Evolutionary conservation across 169 alveolate genomes (phyloP).

Genomic region (Plasmodium yoelii): DNA sequence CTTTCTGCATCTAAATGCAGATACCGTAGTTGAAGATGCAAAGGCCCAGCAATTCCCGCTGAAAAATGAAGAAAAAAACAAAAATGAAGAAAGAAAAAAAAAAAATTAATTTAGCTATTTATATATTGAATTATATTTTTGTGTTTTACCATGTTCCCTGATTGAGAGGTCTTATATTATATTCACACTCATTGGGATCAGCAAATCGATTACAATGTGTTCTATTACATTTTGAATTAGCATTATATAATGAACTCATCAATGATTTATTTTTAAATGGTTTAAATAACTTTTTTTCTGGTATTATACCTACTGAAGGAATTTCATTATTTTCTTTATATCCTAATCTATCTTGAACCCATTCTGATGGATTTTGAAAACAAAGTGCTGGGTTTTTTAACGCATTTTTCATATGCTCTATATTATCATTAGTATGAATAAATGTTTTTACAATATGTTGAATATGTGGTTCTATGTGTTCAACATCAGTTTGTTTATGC

Average conservation of each 20-base stretch:
- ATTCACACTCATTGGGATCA: conserved; percentile 57
- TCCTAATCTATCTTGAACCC: conserved; percentile 62
- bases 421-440: conserved; percentile 25
- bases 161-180: conserved; percentile 48
- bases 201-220: conserved; percentile 42
- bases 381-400: conserved; percentile 62
- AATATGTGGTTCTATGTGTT: conserved; percentile 32
- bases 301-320: conserved; percentile 59
- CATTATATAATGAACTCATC: conserved; percentile 32
- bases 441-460: conserved; percentile 14
- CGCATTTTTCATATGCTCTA: conserved; percentile 39
- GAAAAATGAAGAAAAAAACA: not conserved
- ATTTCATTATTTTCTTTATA: conserved; percentile 23
- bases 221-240: conserved; percentile 25
- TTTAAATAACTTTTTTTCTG: conserved; percentile 44
- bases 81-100: not conserved
- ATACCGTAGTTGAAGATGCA: conserved; percentile 43
- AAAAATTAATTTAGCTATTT: too few species aligned
- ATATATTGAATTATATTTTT: not conserved
- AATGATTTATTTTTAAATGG: conserved; percentile 17
- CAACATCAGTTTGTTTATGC: conserved; percentile 38
- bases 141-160: conserved; percentile 63
- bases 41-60: conserved; percentile 74
- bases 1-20: conserved; percentile 64
- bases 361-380: conserved; percentile 37